These are phyloP conservation scores for Amanita molliuscula DNA, from an alignment of 768 basidiomycete species.

Conservation along the genomic window DNA sequence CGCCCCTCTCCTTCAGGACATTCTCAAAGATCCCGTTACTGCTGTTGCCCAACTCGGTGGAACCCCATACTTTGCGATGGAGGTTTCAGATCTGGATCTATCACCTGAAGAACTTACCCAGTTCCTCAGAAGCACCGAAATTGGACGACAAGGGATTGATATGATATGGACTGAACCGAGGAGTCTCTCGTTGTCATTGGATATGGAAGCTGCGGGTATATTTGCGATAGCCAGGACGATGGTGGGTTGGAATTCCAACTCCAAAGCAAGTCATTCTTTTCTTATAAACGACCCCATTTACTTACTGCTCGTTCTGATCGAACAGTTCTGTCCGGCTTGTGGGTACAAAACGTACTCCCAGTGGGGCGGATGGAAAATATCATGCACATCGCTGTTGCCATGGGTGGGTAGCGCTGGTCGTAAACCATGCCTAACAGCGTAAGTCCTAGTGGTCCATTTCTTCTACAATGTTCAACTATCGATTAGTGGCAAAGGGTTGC, in stretches of 20 bases:
- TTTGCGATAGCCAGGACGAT: constrained; percentile 73
- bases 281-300: background rate
- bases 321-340: constrained; percentile 83
- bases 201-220: constrained; percentile 57
- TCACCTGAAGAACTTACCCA: constrained; percentile 22
- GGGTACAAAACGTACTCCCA: constrained; percentile 72
- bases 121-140: constrained; percentile 28
- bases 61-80: constrained; percentile 79
- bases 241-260: constrained; percentile 89
- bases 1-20: constrained; percentile 52
- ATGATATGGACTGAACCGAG: constrained; percentile 62
- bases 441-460: constrained; percentile 14
- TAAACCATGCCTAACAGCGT: constrained; percentile 68
- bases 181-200: constrained; percentile 42
- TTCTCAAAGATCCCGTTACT: constrained; percentile 45
- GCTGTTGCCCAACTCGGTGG: constrained; percentile 59
- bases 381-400: constrained; percentile 65
- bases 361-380: constrained; percentile 96
- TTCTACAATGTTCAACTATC: constrained; percentile 6
- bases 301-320: background rate
- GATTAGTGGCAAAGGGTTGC: constrained; percentile 65
- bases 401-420: constrained; percentile 57
- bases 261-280: constrained; percentile 43
- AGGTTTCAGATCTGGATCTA: constrained; percentile 44
- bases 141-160: constrained; percentile 25